Base-by-base conservation (phyloP, 176 grass and related monocot species). In the Eleusine indica region DNA sequence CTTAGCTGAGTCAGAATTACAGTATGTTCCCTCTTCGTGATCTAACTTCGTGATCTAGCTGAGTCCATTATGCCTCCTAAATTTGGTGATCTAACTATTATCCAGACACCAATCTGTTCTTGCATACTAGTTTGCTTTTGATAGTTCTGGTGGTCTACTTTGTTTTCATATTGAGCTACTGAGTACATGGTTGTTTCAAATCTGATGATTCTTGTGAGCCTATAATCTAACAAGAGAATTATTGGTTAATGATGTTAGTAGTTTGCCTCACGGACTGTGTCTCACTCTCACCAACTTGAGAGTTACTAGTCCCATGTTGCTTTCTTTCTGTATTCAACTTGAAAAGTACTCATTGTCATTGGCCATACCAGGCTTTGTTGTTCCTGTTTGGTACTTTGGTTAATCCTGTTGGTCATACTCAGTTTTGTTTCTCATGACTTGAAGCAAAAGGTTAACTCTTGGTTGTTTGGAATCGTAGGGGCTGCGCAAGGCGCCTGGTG, bases 401-500 rank as follows among this genome's bases (percentile, higher is more conserved):
- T 25, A 25, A 25, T 25, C 25, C 25, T 25, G 25, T 54, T 54
- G 52, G 16, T 4, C 21, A 14, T 21, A 30, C 47, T 7, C 28
- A 9, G 48, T 25, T 5, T 54, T 54, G 16, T 58, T n/a, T 58
- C 10, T 51, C 42, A 15, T 29, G 41, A 51, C 62, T 58, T 43
- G n/a, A 54, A 61, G 3, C 9, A 6, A 6, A 46, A 47, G 29
- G 5, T 40, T 67, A 79, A 62, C 32, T 25, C 21, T 66, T 14
- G 1, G 3, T n/a, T 86, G 18, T 74, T 85, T 71, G 51, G 70
- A 71, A 73, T 16, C 70, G 12, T 51, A 92, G 90, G 85, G 70
- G 84, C n/a, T 90, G 93, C 29, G 86, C 83, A 12, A 72, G 65
- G 74, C 80, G 64, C 5, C 60, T 95, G 66, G 67, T 84, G 19